Base-by-base conservation (phyloP, 164 flowering plant species). In the Vitis cinerea region DNA sequence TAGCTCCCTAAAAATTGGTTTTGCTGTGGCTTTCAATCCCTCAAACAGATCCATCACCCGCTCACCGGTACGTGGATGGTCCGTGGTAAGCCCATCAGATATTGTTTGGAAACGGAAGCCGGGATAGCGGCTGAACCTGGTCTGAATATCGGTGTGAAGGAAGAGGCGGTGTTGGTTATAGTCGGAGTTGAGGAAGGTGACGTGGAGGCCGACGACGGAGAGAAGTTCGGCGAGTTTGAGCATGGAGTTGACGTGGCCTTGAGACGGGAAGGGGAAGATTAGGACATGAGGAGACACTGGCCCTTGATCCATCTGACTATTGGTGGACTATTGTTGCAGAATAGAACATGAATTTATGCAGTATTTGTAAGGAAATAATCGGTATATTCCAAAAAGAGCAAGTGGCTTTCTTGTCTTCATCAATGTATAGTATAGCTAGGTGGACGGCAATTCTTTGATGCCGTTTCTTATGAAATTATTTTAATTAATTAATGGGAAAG, bases 41-140 rank as follows among this genome's bases (percentile, higher is more conserved):
- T 49, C 47, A 17, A 76, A 14, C 16, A 83, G 1, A 52, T 74
- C 84, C 15, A 53, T 9, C 48, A 81, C 0, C 4, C 13, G 15
- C 1, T 55, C 59, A 10, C 60, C 59, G 0, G 73, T 8, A 0
- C 80, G 72, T 0, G 84, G 77, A 29, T 77, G 73, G 1, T 77
- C 83, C 11, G 11, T 48, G 1, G 83, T 76, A 9, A 80, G 74
- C 1, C 81, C 83, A 47, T 84, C 84, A n/a, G 83, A 0, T 12
- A 86, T 68, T 12, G 85, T 66, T 31, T 71, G 54, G 65, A 84
- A 77, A 0, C 56, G 72, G 73, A 86, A 77, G 0, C 63, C 67
- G 0, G 82, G 76, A 23, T 63, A 80, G 16, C n/a, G 53, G 10
- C 61, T 1, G 52, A 75, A 77, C 6, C 81, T 78, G 64, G 81